Evolutionary conservation across 225 moss, liverwort and hornwort species (phyloP), one percentile per base, ranked within the genome.

Genomic region (Climacium dendroides): DNA sequence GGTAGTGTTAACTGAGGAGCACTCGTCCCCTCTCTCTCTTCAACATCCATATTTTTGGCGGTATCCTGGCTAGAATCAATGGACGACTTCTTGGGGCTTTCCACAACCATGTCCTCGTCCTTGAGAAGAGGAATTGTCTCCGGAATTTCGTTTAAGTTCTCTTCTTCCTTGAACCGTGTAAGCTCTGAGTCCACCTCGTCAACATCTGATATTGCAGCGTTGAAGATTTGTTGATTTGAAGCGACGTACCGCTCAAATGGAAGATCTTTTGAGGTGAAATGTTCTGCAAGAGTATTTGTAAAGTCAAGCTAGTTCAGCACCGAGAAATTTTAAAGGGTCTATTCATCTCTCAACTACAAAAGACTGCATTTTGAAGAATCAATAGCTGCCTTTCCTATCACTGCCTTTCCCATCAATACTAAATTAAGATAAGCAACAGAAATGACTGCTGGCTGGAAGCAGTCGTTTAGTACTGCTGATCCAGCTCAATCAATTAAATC

Each of bases 211-310:
- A 6, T 52, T 66, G 81, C 73, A 84, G 57, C 20, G 7, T 20
- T 82, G 63, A 20, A 70, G 52, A n/a, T 55, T 43, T 37, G 78
- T 55, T 64, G 85, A 58, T 78, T 72, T 19, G 78, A 45, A 65
- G 78, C 23, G 60, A 71, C 52, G n/a, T 53, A 47, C 50, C 52
- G 55, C 70, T 85, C 85, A 64, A 87, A 58, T 32, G 83, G 79
- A 84, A 77, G 41, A 60, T 80, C 87, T 47, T 85, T 64, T 28
- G 83, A 83, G 75, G 37, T 87, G 47, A 65, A 59, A 53, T 72
- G 73, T 37, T 86, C 92, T 92, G 92, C 89, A 85, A n/a, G 48
- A 86, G 52, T 41, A 79, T 65, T 17, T 41, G 85, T 35, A 75
- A 58, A 70, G 64, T 32, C 52, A 83, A 54, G 66, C 45, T 73